Base-by-base conservation (phyloP, 2,329 filamentous ascomycete genomes). In the Chaetothyriales sp. region DNA sequence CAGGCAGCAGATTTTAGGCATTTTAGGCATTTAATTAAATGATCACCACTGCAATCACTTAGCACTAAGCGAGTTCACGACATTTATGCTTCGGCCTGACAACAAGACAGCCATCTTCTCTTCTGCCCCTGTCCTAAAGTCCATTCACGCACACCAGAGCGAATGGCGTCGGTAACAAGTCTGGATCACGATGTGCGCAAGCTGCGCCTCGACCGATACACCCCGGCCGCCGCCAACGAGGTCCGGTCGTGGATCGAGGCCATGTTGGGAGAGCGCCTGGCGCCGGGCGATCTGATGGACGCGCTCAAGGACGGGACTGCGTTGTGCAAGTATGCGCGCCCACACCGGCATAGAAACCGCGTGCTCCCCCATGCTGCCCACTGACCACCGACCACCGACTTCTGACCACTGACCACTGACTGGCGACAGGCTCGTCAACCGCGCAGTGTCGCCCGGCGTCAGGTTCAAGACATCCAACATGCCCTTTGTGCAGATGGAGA, bases 401-500 rank as follows among this genome's bases (percentile, higher is more conserved):
- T 2, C 12, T 36, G 28, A 36, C 28, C 28, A 10, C 28, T 36
- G 8, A 9, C 28, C 28, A 57, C 60, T 66, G 49, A 65, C 51
- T 49, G 32, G 48, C 53, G 47, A 62, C 57, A 92, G 87, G 63
- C 80, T 96, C 49, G 78, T 86, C 62, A 96, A 95, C 64, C 75
- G 90, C 51, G 84, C 79, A 28, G 84, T 86, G 22, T 78, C 82
- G 15, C 85, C 86, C 0, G 83, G 83, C 28, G 78, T 95, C 69
- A 87, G 83, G 66, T 96, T 84, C 77, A 96, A 96, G 70, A 76
- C 83, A 64, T 95, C 89, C 1, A 71, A 80, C 43, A 96, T 96
- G 90, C 92, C 92, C 0, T 98, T 98, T 65, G 90, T 96, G 43
- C 92, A 98, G 68, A 96, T 96, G 89, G 92, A 98, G 68, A 98